Conservation (phyloP, 331 rosid genomes). For the Acacia pycnantha region DNA sequence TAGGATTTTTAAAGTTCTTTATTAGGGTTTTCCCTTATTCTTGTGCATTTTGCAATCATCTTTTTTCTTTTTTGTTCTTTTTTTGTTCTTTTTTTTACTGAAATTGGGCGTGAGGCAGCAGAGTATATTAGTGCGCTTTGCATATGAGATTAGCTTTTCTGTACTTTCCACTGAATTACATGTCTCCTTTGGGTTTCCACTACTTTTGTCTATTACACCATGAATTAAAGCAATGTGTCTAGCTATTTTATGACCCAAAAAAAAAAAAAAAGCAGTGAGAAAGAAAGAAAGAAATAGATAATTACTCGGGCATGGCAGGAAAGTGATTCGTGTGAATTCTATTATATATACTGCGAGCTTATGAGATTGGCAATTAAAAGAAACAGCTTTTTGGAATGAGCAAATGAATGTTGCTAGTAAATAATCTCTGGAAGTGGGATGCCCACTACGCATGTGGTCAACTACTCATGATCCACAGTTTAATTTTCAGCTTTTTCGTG, state of each 20-base stretch:
- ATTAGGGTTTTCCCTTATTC: too few species aligned
- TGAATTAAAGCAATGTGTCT: not conserved
- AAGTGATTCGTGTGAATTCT: not conserved
- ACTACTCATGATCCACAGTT: not conserved
- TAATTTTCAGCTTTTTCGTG: not conserved
- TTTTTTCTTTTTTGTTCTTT: too few species aligned
- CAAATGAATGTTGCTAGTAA: not conserved
- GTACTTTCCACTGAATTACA: not conserved
- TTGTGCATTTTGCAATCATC: too few species aligned
- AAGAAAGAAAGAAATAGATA: not conserved
- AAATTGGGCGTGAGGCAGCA: too few species aligned
- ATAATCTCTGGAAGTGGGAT: not conserved
- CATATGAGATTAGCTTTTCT: not conserved
- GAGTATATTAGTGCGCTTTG: too few species aligned
- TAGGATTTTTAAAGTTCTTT: too few species aligned
- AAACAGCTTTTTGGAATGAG: not conserved
- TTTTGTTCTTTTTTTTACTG: too few species aligned
- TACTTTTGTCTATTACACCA: not conserved
- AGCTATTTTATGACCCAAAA: not conserved
- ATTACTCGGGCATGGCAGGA: not conserved
- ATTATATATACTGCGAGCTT: not conserved
- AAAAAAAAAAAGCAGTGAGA: not conserved
- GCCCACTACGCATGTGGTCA: not conserved
- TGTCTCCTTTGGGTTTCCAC: not conserved
- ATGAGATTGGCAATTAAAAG: not conserved